These are phyloP conservation scores for Nyssa sinensis DNA, from an alignment of 148 eudicot species.

Conservation along the genomic window DNA sequence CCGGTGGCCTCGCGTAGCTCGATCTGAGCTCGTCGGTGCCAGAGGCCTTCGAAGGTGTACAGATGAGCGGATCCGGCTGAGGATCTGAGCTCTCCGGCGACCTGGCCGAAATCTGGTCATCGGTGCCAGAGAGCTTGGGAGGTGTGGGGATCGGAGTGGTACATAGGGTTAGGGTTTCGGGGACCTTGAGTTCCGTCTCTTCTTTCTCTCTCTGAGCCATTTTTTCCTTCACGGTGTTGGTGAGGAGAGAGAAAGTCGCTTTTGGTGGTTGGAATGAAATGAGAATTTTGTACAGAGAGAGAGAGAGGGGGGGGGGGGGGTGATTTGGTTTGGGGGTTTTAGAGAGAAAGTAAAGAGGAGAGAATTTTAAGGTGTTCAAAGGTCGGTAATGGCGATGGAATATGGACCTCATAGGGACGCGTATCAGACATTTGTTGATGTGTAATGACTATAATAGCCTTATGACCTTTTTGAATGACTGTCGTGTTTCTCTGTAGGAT, in stretches of 20 bases:
- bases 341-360: no score
- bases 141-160: slow-evolving; percentile 12
- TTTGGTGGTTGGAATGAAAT: background rate
- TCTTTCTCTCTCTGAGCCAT: slow-evolving; percentile 73
- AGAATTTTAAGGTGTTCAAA: slow-evolving; percentile 19
- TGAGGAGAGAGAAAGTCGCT: background rate
- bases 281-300: slow-evolving; percentile 3
- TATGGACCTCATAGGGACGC: slow-evolving; percentile 24
- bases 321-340: no score
- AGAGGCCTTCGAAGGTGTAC: slow-evolving; percentile 1
- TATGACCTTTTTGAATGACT: slow-evolving; percentile 17
- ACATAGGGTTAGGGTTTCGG: slow-evolving; percentile 32
- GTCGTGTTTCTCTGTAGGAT: background rate
- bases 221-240: background rate
- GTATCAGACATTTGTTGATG: slow-evolving; percentile 9
- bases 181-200: slow-evolving; percentile 56
- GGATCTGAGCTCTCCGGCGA: slow-evolving; percentile 25
- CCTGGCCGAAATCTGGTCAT: slow-evolving; percentile 12
- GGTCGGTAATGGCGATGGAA: slow-evolving; percentile 35
- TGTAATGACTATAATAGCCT: slow-evolving; percentile 13
- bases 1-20: slow-evolving; percentile 24
- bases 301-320: no score
- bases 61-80: slow-evolving; percentile 8
- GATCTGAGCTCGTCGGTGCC: slow-evolving; percentile 18
- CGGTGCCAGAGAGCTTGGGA: slow-evolving; percentile 20